Conservation (phyloP, 2,329 filamentous ascomycete species). For the Sporothrix protearum region DNA sequence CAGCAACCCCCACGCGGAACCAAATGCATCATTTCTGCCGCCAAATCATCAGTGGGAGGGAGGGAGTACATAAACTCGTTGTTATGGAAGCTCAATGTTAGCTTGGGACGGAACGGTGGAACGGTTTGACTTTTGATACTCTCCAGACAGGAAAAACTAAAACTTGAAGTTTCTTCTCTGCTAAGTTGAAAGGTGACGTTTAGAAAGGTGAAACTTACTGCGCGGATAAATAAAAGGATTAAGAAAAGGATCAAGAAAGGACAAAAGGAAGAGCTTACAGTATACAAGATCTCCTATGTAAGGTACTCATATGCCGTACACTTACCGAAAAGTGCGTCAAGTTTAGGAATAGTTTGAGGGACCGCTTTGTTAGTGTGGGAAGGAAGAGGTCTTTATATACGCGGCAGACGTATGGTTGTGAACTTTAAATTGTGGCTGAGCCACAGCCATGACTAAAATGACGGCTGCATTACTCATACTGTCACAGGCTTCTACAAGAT, state of each 20-base stretch:
- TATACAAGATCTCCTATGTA: background rate
- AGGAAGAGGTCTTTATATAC: background rate
- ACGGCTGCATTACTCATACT: background rate
- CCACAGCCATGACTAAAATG: background rate
- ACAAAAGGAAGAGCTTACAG: no score
- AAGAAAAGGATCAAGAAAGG: no score
- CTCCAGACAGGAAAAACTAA: background rate
- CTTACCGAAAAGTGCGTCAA: background rate
- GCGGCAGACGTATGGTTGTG: background rate
- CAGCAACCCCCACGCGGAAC: background rate
- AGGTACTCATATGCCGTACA: background rate
- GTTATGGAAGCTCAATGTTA: background rate
- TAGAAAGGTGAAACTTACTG: background rate
- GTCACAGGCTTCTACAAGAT: background rate
- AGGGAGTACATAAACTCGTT: background rate
- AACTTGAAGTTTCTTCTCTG: background rate
- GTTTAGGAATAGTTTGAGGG: background rate
- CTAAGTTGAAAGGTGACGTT: background rate
- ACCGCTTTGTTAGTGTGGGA: background rate
- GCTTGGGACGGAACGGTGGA: slow-evolving; percentile 3
- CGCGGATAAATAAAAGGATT: background rate
- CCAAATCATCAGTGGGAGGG: background rate
- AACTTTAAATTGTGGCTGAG: background rate
- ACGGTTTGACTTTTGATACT: background rate
- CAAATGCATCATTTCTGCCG: background rate